phyloP scores from a whole-genome alignment of 345 rosid species.

The Euphorbia tirucalli region DNA sequence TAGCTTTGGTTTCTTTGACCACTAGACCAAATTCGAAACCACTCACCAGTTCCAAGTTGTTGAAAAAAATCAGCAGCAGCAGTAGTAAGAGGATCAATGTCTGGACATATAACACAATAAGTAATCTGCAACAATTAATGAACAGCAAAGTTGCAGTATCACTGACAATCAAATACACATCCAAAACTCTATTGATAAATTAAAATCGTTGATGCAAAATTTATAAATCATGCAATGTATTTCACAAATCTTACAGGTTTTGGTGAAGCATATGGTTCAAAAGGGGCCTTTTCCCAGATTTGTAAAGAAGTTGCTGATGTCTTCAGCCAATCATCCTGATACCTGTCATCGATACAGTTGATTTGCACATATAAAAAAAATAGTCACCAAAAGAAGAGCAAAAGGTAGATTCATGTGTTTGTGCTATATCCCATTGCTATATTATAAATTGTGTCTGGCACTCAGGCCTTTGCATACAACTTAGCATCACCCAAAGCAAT shows the following conservation, averaged over 20 bases:
- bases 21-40: not conserved
- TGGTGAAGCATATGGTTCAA: constrained; percentile 86
- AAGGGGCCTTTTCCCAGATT: constrained; percentile 97
- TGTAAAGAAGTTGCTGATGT: constrained; percentile 76
- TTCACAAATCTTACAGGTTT: constrained; percentile 62
- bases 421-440: not conserved
- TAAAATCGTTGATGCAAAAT: constrained; percentile 7
- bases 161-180: constrained; percentile 2
- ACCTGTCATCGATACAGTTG: constrained; percentile 42
- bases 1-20: not conserved
- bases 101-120: constrained; percentile 87
- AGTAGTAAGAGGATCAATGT: constrained; percentile 88
- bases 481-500: not conserved
- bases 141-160: constrained; percentile 19
- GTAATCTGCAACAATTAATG: constrained; percentile 56
- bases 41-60: constrained; percentile 94
- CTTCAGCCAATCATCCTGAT: constrained; percentile 99
- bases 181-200: constrained; percentile 4
- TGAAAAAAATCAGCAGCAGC: constrained; percentile 95
- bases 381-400: not conserved
- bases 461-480: not conserved
- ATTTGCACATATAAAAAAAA: not conserved
- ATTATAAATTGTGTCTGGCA: not conserved
- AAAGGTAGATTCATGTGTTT: not conserved
- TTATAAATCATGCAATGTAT: not conserved